A percentile compares a stretch with the other conserved stretches of the same genome.
Conservation (phyloP, 345 rosid species). For the Hibiscus tridactylites region DNA sequence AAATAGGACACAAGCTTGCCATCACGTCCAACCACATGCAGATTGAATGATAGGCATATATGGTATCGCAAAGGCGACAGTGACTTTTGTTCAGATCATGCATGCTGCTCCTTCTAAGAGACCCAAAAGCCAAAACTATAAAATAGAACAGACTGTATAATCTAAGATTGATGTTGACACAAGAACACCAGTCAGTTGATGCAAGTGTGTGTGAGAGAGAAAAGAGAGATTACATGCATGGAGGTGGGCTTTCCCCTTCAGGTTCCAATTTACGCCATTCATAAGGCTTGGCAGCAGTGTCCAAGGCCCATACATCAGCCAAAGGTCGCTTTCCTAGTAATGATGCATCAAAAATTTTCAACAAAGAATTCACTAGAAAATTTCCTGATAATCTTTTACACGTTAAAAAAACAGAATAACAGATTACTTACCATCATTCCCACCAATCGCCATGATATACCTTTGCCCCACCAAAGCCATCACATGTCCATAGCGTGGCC, state of each 20-base stretch:
- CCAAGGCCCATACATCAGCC: slow-evolving; percentile 99
- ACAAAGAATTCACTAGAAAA: slow-evolving; percentile 6
- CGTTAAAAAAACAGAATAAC: neutral
- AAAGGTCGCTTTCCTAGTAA: slow-evolving; percentile 84
- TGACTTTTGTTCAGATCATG: neutral
- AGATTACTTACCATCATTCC: slow-evolving; percentile 78
- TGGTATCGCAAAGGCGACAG: neutral
- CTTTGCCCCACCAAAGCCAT: slow-evolving; percentile 99
- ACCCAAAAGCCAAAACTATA: neutral
- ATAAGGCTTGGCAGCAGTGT: slow-evolving; percentile 98
- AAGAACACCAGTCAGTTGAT: neutral
- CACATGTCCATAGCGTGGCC: slow-evolving; percentile 98
- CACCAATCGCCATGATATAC: slow-evolving; percentile 98
- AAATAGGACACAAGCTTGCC: neutral
- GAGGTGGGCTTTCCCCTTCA: slow-evolving; percentile 99
- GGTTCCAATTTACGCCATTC: slow-evolving; percentile 99
- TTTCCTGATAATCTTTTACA: neutral
- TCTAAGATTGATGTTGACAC: neutral
- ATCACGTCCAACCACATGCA: neutral
- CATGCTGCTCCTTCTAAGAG: slow-evolving; percentile 1
- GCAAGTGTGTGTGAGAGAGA: neutral
- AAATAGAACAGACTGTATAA: neutral
- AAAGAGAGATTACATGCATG: slow-evolving; percentile 69
- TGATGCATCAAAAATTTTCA: slow-evolving; percentile 3
- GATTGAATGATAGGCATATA: neutral